Evolutionary conservation across 305 asterid genomes (phyloP), one percentile per base, ranked within the genome.

Genomic region (Striga hermonthica): DNA sequence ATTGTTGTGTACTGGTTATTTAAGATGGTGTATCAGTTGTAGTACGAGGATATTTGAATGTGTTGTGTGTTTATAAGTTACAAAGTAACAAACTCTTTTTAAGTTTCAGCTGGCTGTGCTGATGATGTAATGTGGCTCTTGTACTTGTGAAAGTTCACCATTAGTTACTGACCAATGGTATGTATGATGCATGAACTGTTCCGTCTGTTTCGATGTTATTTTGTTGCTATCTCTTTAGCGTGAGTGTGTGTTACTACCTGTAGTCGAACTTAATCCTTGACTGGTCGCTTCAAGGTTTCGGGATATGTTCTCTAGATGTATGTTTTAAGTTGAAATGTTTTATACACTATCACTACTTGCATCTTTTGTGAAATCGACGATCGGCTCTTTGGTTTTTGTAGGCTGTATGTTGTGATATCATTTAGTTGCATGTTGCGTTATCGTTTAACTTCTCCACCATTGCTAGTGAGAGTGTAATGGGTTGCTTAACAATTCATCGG

Each of bases 11-110:
- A 63, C 36, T 77, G 87, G 80, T 22, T 22, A 82, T 78, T 85
- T 72, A 66, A 78, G 76, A 70, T 83, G 67, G 69, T 74, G 67
- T 58, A 76, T 71, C 80, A 82, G 82, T 74, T 79, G 83, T 79
- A 78, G 83, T 75, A 22, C 72, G 86, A 78, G 74, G 74, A 76
- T 80, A 75, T 78, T 71, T 76, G 71, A 79, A 22, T 22, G 31
- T 22, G 1, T 22, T 79, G 76, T 85, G 91, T 81, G 83, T 81
- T 77, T 83, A 82, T 82, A 72, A 77, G 67, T 80, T 62, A 58
- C 36, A 58, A 47, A 57, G 41, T 47, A 36, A 40, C 44, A 31
- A 31, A 16, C 56, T 65, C 53, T 66, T 31, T 57, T 41, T 54
- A 62, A 43, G 34, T 62, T 11, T 12, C 7, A n/a, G 14, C 14